Base-by-base conservation (phyloP, 2,329 filamentous ascomycete genomes). In the Uncinocarpus reesii region DNA sequence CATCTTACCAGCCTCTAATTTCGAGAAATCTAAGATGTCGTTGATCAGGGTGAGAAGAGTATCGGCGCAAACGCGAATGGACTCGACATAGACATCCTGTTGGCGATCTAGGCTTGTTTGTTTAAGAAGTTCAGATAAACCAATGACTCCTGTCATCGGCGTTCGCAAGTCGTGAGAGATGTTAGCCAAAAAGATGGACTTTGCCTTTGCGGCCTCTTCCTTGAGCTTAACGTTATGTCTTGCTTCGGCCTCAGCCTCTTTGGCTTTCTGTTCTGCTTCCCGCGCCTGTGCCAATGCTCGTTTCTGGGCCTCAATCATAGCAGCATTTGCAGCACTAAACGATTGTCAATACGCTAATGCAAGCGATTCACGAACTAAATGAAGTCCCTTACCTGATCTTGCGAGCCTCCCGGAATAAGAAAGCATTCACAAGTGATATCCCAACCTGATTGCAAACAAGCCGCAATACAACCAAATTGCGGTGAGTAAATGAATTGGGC, bases 171-270 rank as follows among this genome's bases (percentile, higher is more conserved):
- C 80, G 56, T 84, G 80, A 1, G 77, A 81, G 43, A 96, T 95
- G 58, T 96, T 96, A 15, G 92, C 92, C 54, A 98, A 93, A 69
- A 96, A 96, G 7, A 96, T 73, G 0, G 92, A 96, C 69, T 98
- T 98, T 1, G 78, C 78, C 57, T 74, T 79, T 6, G 79, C 78
- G 18, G 79, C 79, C 60, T 83, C 79, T 60, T 83, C 79, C 55
- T 82, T 82, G 34, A 82, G 64, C 55, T 76, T 77, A 60, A 82
- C 79, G 58, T 80, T 81, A 53, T 77, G 74, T 55, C 79, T 76
- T 1, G 79, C 79, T 57, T 80, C 74, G 0, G 77, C 77, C 59
- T 83, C 79, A 0, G 79, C 79, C 52, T 74, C 71, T 60, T 81
- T 82, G 1, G 79, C 78, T 57, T 82, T 82, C 57, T 75, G 72